These are phyloP conservation scores for Cercospora zeae-maydis DNA, from an alignment of 2,329 filamentous ascomycete genomes.

Conservation along the genomic window DNA sequence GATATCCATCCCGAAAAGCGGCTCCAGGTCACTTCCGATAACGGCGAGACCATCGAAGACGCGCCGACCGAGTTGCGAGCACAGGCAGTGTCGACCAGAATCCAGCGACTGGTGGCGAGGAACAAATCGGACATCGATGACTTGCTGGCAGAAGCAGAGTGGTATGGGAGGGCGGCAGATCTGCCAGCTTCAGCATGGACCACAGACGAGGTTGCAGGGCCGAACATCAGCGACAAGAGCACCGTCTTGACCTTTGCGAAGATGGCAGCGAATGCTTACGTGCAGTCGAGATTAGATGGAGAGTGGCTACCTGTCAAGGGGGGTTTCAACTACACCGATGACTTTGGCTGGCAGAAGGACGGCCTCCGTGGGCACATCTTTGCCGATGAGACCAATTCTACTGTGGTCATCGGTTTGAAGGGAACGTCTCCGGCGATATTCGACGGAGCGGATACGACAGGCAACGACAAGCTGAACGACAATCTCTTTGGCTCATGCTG, in stretches of 20 bases:
- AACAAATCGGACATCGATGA: conserved; percentile 72
- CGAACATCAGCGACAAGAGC: conserved; percentile 79
- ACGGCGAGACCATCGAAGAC: conserved; percentile 37
- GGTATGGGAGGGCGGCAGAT: conserved; percentile 63
- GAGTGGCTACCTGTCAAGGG: conserved; percentile 81
- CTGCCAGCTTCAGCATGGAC: conserved; percentile 77
- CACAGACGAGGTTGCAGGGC: conserved; percentile 70
- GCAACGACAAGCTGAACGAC: conserved; percentile 96
- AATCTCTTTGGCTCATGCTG: conserved; percentile 98
- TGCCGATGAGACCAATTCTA: conserved; percentile 78
- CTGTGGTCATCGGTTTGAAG: conserved; percentile 87
- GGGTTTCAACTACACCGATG: conserved; percentile 77
- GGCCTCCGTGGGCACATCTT: conserved; percentile 91
- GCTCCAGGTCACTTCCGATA: conserved; percentile 29
- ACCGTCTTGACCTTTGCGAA: conserved; percentile 80
- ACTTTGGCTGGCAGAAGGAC: conserved; percentile 90
- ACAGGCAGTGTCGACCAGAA: conserved; percentile 49
- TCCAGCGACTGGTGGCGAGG: conserved; percentile 78
- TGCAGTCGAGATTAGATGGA: conserved; percentile 63
- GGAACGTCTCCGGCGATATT: conserved; percentile 70
- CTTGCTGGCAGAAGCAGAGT: conserved; percentile 68
- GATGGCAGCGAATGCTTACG: conserved; percentile 88
- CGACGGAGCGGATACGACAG: conserved; percentile 94
- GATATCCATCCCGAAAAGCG: conserved; percentile 63
- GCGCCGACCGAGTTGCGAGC: conserved; percentile 46